phyloP scores from a whole-genome alignment of 2,329 filamentous ascomycete genomes.

The Venturia aucupariae region DNA sequence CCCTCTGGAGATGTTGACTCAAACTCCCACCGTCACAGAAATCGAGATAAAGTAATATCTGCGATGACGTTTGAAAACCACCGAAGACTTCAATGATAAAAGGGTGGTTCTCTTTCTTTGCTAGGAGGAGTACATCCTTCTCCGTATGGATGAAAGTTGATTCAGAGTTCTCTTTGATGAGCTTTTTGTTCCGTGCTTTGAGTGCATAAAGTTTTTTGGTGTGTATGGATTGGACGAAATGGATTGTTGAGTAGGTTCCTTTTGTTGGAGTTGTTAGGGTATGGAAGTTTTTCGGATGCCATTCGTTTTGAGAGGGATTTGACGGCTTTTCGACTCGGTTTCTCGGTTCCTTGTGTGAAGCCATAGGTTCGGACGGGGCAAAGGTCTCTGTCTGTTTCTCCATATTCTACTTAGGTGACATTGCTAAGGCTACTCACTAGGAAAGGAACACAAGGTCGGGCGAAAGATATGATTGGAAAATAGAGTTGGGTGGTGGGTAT shows the following conservation, averaged over 20 bases:
- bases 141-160: not conserved
- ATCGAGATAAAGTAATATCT: not conserved
- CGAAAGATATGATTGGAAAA: too few relatives aligned
- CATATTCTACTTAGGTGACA: too few relatives aligned
- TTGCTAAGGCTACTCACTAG: not conserved
- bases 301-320: not conserved
- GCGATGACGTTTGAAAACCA: not conserved
- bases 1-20: not conserved
- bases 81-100: slow-evolving; percentile 4
- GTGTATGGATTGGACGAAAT: not conserved
- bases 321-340: not conserved
- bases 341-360: not conserved
- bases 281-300: not conserved
- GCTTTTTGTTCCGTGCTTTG: not conserved
- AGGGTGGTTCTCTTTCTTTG: not conserved
- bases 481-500: not conserved
- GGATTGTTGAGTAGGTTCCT: not conserved
- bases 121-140: not conserved
- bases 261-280: not conserved
- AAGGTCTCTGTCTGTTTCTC: too few relatives aligned
- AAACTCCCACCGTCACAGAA: slow-evolving; percentile 1
- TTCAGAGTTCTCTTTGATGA: not conserved
- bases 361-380: not conserved
- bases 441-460: too few relatives aligned
- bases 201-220: not conserved